phyloP scores from a whole-genome alignment of 352 stramenopile genomes.

The Phytopythium sindhum region DNA sequence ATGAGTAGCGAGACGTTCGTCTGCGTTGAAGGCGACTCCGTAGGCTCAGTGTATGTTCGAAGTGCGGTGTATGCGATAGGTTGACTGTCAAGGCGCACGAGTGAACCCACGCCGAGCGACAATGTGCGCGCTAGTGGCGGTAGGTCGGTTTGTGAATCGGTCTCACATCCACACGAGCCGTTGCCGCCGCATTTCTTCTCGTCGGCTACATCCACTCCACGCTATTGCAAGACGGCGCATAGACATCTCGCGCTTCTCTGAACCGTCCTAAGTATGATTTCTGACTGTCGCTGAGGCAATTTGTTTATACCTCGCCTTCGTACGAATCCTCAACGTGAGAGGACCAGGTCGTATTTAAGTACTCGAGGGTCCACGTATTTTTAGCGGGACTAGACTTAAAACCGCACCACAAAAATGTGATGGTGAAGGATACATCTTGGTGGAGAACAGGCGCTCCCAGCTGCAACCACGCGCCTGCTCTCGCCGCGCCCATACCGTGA shows the following conservation, averaged over 20 bases:
- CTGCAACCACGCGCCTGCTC: neutral
- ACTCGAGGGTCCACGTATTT: neutral
- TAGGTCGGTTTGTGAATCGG: neutral
- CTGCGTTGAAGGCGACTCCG: too few species aligned
- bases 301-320: too few species aligned
- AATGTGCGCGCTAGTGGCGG: neutral
- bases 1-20: too few species aligned
- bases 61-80: too few species aligned
- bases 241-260: too few species aligned
- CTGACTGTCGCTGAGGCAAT: too few species aligned
- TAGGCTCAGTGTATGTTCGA: too few species aligned
- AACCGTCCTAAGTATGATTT: too few species aligned
- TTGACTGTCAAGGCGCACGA: neutral
- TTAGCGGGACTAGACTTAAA: neutral
- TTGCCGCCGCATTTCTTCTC: too few species aligned
- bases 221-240: neutral
- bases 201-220: neutral
- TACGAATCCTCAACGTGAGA: neutral
- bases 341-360: neutral
- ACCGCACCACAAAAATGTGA: neutral
- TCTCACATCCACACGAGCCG: too few species aligned
- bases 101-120: neutral
- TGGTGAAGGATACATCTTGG: neutral
- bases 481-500: neutral
- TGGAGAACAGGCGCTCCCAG: too few species aligned